Base-by-base conservation (phyloP, 2,329 filamentous ascomycete genomes). In the Elsinoe necatrix region DNA sequence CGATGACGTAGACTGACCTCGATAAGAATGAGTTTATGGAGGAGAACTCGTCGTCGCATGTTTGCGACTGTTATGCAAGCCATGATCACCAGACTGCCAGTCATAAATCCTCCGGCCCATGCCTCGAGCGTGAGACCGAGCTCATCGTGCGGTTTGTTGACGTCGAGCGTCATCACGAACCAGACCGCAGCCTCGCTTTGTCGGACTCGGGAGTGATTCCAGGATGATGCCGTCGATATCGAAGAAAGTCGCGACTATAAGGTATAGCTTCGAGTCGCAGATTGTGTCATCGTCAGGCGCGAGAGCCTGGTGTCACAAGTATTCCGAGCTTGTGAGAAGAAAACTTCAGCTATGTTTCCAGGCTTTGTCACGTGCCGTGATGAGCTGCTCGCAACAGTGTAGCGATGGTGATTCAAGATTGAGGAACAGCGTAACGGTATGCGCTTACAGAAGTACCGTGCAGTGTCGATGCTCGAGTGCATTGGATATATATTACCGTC, bases 1-100 rank as follows among this genome's bases (percentile, higher is more conserved):
- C 41, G 21, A 50, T 78, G 59, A 83, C 72, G 57, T 56, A 48
- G 45, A 31, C 66, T 48, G 64, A 75, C 74, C 66, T 77, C 74
- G 45, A 77, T 64, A n/a, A 77, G 64, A 65, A 78, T 77, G 47
- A 78, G 66, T 63, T 77, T 77, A 63, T 78, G 75, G 58, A 78
- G 65, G 27, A 77, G 62, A 8, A 77, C 73, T 37, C 70, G 68
- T 61, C 68, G 66, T 35, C 75, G 68, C 75, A 77, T 77, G 60
- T 78, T 78, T 21, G 74, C 71, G 25, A 77, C 63, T 16, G 75
- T 74, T 42, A 77, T 71, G 59, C 71, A 74, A 16, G 68, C 66
- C 73, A 78, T 76, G 50, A 77, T 73, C 58, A 77, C 67, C 29
- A 77, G 66, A 11, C 69, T 68, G 9, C 69, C 69, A 41, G 65